Evolutionary conservation across 2,329 filamentous ascomycete species (phyloP).

Genomic region (Fusarium sp.): DNA sequence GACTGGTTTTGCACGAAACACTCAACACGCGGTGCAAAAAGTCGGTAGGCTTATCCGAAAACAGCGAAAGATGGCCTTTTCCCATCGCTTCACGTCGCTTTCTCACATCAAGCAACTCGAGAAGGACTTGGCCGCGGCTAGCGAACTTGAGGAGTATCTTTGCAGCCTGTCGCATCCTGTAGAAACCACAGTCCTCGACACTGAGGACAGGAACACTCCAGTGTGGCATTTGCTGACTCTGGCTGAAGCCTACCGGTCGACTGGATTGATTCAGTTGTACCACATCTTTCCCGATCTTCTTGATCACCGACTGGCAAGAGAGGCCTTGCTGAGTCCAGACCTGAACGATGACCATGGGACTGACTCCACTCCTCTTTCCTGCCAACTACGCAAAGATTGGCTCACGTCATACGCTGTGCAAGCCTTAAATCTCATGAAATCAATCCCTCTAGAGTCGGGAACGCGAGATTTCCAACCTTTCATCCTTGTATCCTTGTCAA

Average conservation of each 20-base stretch:
- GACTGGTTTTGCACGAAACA: slow-evolving; percentile 21
- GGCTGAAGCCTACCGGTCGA: slow-evolving; percentile 17
- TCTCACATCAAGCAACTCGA: slow-evolving; percentile 20
- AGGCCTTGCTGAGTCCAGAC: neutral
- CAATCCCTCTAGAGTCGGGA: slow-evolving; percentile 23
- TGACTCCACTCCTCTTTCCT: neutral
- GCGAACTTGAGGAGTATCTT: slow-evolving; percentile 22
- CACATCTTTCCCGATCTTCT: slow-evolving; percentile 28
- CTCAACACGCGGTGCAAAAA: slow-evolving; percentile 13
- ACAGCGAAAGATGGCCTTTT: slow-evolving; percentile 19
- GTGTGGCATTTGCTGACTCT: slow-evolving; percentile 19
- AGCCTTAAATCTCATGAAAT: slow-evolving; percentile 10
- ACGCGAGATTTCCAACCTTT: slow-evolving; percentile 29
- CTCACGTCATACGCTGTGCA: neutral
- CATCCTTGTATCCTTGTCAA: slow-evolving; percentile 17
- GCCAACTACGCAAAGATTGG: neutral
- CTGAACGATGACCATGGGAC: neutral
- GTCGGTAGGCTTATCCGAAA: slow-evolving; percentile 19
- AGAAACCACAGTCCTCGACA: slow-evolving; percentile 16
- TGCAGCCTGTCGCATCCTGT: slow-evolving; percentile 1
- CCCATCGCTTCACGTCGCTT: neutral
- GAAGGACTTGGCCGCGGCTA: slow-evolving; percentile 14
- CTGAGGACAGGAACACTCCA: slow-evolving; percentile 17
- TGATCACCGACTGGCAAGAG: neutral
- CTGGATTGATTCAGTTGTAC: slow-evolving; percentile 22